These are phyloP conservation scores for Ilyonectria sp. DNA, from an alignment of 2,329 filamentous ascomycete species.

Conservation along the genomic window DNA sequence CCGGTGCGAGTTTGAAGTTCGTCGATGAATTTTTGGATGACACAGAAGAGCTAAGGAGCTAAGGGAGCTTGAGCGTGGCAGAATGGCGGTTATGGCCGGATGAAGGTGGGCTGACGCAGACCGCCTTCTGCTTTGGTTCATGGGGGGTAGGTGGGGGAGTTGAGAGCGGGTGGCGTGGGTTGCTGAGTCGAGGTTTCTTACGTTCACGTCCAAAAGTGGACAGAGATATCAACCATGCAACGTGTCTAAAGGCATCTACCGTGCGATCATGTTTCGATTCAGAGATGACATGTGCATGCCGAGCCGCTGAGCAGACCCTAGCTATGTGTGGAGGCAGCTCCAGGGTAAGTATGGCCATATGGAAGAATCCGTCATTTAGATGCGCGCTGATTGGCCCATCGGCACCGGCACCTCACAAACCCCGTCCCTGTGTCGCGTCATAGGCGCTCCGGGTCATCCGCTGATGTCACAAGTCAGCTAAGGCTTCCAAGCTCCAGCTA, in stretches of 20 bases:
- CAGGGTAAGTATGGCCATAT: neutral
- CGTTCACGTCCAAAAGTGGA: slow-evolving; percentile 2
- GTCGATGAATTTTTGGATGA: slow-evolving; percentile 33
- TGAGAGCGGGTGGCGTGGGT: neutral
- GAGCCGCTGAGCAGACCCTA: neutral
- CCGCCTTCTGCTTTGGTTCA: slow-evolving; percentile 39
- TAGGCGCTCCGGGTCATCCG: slow-evolving; percentile 44
- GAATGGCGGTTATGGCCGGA: slow-evolving; percentile 32
- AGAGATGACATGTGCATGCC: neutral
- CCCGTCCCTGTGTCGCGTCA: slow-evolving; percentile 41
- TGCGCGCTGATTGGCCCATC: slow-evolving; percentile 37
- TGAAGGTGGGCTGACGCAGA: slow-evolving; percentile 38
- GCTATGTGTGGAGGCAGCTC: slow-evolving; percentile 14
- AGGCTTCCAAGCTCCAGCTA: slow-evolving; percentile 20
- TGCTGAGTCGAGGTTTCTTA: slow-evolving; percentile 1
- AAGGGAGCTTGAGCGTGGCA: slow-evolving; percentile 36
- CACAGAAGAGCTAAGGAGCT: slow-evolving; percentile 27
- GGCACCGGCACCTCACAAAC: slow-evolving; percentile 29
- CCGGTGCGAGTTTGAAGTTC: slow-evolving; percentile 28
- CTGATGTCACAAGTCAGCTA: slow-evolving; percentile 44
- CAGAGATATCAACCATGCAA: neutral
- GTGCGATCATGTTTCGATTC: neutral
- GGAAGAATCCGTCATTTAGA: slow-evolving; percentile 33
- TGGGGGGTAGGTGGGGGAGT: slow-evolving; percentile 13
- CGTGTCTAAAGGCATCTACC: no score